Evolutionary conservation across 345 rosid genomes (phyloP), one percentile per base, ranked within the genome.

Genomic region (Raphanus raphanistrum): DNA sequence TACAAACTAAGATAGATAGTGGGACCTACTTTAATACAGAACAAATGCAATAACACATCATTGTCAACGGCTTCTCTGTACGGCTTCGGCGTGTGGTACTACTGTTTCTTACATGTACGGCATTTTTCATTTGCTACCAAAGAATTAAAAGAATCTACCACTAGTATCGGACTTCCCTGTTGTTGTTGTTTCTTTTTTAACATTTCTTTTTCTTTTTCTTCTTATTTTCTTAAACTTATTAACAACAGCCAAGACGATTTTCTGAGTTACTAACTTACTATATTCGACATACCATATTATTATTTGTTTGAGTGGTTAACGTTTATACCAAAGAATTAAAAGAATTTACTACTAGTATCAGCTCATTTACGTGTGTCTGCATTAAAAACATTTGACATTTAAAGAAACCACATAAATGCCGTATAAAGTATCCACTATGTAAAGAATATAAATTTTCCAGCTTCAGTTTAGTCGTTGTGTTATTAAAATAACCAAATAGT

Each of bases 31-130:
- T 25, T 25, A 0, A 48, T 12, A 48, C 13, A 48, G 54, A 48
- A 48, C 4, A 13, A 41, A 63, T 63, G 63, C 63, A 76, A 76
- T 55, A n/a, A 63, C 63, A 6, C 66, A 4, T 63, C 4, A 5
- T 55, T 68, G 81, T 77, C 81, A 77, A 77, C 81, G 80, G 38
- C 66, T 77, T 64, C 76, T 64, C 71, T 71, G 81, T 77, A 77
- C 80, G 80, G 80, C 72, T 71, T 55, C 80, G 71, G 80, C 71
- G 71, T 65, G 48, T 77, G 17, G 3, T 48, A 48, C 48, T 12
- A 10, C 13, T 71, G 71, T 76, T 76, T 50, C 70, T 69, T 62
- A 69, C 80, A 35, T 70, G 80, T 77, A 77, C 80, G 80, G 76
- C 57, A 60, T 16, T 54, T 60, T 26, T 13, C 58, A 52, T 15